phyloP scores from a whole-genome alignment of 2,329 filamentous ascomycete species.

The Aspergillus floridensis region DNA sequence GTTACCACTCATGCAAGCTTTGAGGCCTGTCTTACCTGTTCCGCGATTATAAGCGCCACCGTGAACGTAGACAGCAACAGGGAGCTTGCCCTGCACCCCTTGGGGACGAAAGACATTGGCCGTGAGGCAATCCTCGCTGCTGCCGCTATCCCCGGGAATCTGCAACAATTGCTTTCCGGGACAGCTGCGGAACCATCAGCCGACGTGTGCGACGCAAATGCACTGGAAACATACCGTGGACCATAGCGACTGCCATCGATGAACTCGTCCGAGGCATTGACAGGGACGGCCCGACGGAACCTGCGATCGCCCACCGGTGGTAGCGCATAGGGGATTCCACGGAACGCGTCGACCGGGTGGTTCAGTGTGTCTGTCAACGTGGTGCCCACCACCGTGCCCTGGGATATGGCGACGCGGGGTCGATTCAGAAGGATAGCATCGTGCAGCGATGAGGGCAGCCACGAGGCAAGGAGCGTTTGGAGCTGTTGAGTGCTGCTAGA shows the following conservation, averaged over 20 bases:
- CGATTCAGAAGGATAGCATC: not conserved
- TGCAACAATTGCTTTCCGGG: slow-evolving; percentile 47
- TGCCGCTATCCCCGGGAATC: slow-evolving; percentile 49
- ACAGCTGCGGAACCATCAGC: slow-evolving; percentile 7
- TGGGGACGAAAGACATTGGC: slow-evolving; percentile 42
- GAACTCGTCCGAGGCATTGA: not conserved
- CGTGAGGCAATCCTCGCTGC: slow-evolving; percentile 47
- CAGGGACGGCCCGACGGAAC: slow-evolving; percentile 28
- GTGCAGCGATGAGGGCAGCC: not conserved
- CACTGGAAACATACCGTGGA: slow-evolving; percentile 43
- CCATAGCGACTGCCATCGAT: slow-evolving; percentile 11
- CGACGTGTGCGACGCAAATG: slow-evolving; percentile 32
- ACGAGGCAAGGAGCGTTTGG: not conserved
- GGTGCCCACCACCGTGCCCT: slow-evolving; percentile 32
- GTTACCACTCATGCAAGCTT: slow-evolving; percentile 14
- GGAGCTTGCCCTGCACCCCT: slow-evolving; percentile 26
- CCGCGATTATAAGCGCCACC: slow-evolving; percentile 41
- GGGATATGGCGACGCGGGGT: slow-evolving; percentile 19
- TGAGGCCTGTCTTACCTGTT: slow-evolving; percentile 16
- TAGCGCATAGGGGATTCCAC: slow-evolving; percentile 19
- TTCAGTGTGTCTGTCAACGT: slow-evolving; percentile 23
- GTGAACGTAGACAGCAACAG: slow-evolving; percentile 44
- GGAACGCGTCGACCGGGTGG: slow-evolving; percentile 41
- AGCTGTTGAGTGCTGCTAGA: not conserved
- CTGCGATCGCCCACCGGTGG: slow-evolving; percentile 9